Evolutionary conservation across 176 grass and related monocot genomes (phyloP), one percentile per base, ranked within the genome.

Genomic region (Pontederia paniculata): DNA sequence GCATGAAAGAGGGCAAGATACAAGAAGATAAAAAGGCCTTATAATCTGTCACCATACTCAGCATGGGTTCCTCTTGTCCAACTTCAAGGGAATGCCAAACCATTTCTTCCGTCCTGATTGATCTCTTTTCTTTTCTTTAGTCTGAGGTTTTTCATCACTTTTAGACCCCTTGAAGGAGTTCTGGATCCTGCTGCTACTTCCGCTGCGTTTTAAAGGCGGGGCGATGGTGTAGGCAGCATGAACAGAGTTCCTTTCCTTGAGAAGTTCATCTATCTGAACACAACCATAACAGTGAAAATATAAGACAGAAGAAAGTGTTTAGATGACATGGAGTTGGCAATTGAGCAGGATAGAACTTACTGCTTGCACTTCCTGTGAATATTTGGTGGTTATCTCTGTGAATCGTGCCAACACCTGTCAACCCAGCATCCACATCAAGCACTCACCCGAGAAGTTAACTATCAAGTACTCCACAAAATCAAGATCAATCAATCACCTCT

Each of bases 331-430:
- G 68, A 60, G 55, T 49, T 73, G 13, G 52, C 71, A 76, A 66
- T 10, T 18, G 5, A 43, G 37, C 37, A 67, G 42, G 42, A 49
- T 57, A 1, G 22, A 23, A 71, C 57, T 48, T 82, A 99, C 94
- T 48, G 71, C 66, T 88, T 85, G 87, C 87, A 93, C 84, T 93
- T 99, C 94, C 69, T 99, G 80, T 16, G 94, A 72, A 56, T 93
- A 99, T 88, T 74, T 78, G 73, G 55, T 93, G n/a, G 87, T 99
- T 87, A 99, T 99, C 67, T 88, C 87, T 31, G 83, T 88, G 68
- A 99, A 99, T 70, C 81, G 83, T 5, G 87, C 72, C 63, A 99
- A 83, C 67, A 85, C 86, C 86, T 89, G 74, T 47, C 19, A 62
- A 74, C 48, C 19, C 60, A 53, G 23, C 50, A 17, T 45, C 49